Conservation (phyloP, 371 early-diverging fungal species). For the Fennellomyces sp. region DNA sequence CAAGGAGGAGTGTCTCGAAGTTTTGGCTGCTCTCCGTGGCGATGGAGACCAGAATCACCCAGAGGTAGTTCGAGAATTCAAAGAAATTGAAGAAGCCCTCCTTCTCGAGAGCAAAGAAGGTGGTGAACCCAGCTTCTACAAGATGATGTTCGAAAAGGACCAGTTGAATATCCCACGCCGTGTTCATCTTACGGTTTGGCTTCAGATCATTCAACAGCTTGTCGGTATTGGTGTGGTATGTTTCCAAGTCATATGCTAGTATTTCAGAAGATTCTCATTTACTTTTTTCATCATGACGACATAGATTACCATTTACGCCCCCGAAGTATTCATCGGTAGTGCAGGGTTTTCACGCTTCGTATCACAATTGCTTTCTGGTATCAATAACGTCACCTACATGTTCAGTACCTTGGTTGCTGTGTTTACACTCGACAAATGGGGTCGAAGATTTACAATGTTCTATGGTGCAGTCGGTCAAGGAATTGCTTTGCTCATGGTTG, state of each 20-base stretch:
- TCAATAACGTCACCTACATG: conserved; percentile 43
- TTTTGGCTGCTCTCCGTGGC: conserved; percentile 43
- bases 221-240: conserved; percentile 27
- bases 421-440: conserved; percentile 40
- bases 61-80: conserved; percentile 32
- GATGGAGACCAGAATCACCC: conserved; percentile 41
- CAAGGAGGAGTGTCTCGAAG: conserved; percentile 33
- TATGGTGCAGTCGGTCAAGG: conserved; percentile 45
- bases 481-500: conserved; percentile 30
- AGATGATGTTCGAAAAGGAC: conserved; percentile 37
- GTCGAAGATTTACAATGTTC: conserved; percentile 36
- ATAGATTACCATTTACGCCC: conserved; percentile 42
- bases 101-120: conserved; percentile 24
- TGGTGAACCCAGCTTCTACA: conserved; percentile 38
- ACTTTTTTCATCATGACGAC: neutral
- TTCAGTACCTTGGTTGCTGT: conserved; percentile 37
- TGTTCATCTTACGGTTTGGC: conserved; percentile 42
- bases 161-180: conserved; percentile 41
- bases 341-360: conserved; percentile 29
- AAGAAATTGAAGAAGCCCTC: conserved; percentile 29
- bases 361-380: conserved; percentile 39
- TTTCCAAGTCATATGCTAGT: neutral
- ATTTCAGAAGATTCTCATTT: neutral
- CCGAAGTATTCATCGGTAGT: conserved; percentile 24
- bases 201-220: conserved; percentile 45